These are phyloP conservation scores for Schizosaccharomyces osmophilus DNA, from an alignment of 805 yeast species.

Conservation along the genomic window DNA sequence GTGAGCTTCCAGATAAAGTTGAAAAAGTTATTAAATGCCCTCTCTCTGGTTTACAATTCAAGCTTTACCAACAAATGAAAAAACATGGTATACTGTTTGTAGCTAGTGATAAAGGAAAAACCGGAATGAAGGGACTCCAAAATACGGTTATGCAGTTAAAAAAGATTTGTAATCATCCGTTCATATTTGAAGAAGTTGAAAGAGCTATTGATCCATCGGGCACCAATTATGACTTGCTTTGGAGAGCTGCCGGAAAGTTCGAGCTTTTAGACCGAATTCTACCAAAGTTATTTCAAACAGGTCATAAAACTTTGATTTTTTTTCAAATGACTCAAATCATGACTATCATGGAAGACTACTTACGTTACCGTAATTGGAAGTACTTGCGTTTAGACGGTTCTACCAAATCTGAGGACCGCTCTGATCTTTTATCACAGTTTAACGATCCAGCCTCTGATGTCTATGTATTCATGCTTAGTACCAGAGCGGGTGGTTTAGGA, in stretches of 20 bases:
- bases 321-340: slow-evolving; percentile 97
- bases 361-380: slow-evolving; percentile 45
- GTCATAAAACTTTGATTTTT: slow-evolving; percentile 75
- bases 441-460: slow-evolving; percentile 71
- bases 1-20: slow-evolving; percentile 85
- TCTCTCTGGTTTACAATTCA: slow-evolving; percentile 62
- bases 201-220: slow-evolving; percentile 45
- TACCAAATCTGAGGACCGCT: slow-evolving; percentile 86
- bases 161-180: slow-evolving; percentile 92
- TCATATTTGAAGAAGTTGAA: slow-evolving; percentile 87
- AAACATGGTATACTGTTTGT: slow-evolving; percentile 58
- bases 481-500: slow-evolving; percentile 97
- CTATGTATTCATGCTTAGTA: slow-evolving; percentile 68
- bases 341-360: slow-evolving; percentile 95
- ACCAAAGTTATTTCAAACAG: slow-evolving; percentile 66
- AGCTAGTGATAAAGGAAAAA: slow-evolving; percentile 11
- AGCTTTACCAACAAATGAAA: slow-evolving; percentile 73
- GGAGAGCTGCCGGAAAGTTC: slow-evolving; percentile 86
- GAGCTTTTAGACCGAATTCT: slow-evolving; percentile 69
- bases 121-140: slow-evolving; percentile 62
- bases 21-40: slow-evolving; percentile 87
- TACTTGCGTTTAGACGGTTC: slow-evolving; percentile 85
- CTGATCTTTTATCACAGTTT: slow-evolving; percentile 45
- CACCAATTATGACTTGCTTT: slow-evolving; percentile 47
- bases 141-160: slow-evolving; percentile 88